Evolutionary conservation across 106 monocot species (phyloP).

Genomic region (Apostasia ramifera): DNA sequence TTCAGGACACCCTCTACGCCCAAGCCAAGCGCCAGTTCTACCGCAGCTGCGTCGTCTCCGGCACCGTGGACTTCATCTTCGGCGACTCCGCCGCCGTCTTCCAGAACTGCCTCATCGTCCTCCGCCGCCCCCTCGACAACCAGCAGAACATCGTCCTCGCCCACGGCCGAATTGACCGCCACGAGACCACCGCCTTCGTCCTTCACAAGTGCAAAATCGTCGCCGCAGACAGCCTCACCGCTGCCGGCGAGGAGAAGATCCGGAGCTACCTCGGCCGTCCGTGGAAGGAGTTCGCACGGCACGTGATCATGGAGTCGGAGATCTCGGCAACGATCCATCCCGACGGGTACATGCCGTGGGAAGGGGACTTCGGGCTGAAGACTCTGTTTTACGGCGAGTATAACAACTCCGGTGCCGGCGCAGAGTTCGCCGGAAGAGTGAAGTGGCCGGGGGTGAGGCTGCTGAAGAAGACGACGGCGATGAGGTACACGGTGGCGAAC

Average conservation of each 20-base stretch:
- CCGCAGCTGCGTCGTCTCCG: conserved; percentile 27
- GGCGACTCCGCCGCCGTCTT: conserved; percentile 40
- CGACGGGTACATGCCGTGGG: conserved; percentile 38
- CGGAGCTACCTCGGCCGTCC: conserved; percentile 30
- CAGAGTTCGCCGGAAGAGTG: conserved; percentile 18
- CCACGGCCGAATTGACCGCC: conserved; percentile 32
- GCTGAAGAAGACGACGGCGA: not conserved
- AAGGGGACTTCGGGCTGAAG: conserved; percentile 18
- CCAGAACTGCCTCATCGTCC: conserved; percentile 27
- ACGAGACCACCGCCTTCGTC: conserved; percentile 37
- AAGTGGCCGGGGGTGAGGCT: conserved; percentile 26
- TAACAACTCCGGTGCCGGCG: conserved; percentile 32
- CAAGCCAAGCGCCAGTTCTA: conserved; percentile 55
- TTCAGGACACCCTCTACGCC: conserved; percentile 52
- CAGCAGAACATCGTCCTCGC: conserved; percentile 51
- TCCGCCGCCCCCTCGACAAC: conserved; percentile 12
- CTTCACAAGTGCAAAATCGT: conserved; percentile 27
- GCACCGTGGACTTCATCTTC: conserved; percentile 62
- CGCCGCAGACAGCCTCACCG: conserved; percentile 18
- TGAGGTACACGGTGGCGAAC: not conserved
- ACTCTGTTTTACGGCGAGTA: conserved; percentile 47
- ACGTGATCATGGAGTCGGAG: conserved; percentile 32
- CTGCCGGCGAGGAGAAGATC: conserved; percentile 10
- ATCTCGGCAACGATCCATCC: conserved; percentile 20
- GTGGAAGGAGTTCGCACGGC: conserved; percentile 36